Evolutionary conservation across 176 grass and related monocot species (phyloP), one percentile per base, ranked within the genome.

Genomic region (Oryza australiensis): DNA sequence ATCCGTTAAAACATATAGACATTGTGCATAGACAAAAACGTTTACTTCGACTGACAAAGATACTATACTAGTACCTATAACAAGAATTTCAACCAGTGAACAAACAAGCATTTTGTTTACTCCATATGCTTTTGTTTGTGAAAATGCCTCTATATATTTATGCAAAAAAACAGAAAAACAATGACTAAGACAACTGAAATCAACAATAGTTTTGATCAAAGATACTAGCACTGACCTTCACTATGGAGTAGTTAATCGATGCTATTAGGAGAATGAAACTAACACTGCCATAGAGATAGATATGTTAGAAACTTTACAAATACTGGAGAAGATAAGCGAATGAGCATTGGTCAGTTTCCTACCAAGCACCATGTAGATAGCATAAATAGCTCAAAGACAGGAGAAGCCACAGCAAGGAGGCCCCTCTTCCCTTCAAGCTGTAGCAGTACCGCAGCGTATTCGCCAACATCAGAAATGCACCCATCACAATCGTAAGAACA

Each of bases 331-430:
- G 51, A 55, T 7, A 23, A 45, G n/a, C 77, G 75, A 76, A 62
- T 12, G 12, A 16, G 3, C 35, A 69, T 68, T 3, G 4, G 70
- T 51, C 10, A 35, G 68, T 38, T 51, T 16, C 82, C 72, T 91
- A 98, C 96, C 96, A 98, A 87, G 93, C 96, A 78, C 90, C 96
- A 42, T 98, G 96, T 68, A 95, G 89, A 82, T 98, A 98, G 13
- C 73, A 79, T 37, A 98, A 80, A 91, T 98, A 98, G 78, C 9
- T 86, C 67, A 95, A 68, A 15, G 96, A 98, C 49, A 92, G 69
- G 62, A 95, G 62, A 41, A 90, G 82, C 96, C 96, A 98, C 83
- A 98, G 40, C 64, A 91, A 46, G 48, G 96, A 92, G 20, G 92
- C 79, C 42, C 89, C 92, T 87, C 64, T 87, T 24, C 88, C 87